Evolutionary conservation across 148 eudicot species (phyloP).

Genomic region (Hydrangea macrophylla): DNA sequence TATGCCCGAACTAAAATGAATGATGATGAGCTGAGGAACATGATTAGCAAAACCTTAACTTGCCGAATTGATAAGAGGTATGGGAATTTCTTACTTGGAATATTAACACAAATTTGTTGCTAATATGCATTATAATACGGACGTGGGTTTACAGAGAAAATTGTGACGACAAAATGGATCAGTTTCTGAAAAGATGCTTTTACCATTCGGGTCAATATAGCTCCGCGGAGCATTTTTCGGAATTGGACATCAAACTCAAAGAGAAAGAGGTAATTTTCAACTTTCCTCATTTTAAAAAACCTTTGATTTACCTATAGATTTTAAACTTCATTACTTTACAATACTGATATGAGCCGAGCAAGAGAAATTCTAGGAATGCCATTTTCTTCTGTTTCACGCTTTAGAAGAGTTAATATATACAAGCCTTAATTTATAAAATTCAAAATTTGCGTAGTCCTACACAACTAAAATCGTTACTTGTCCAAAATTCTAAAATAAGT

Average conservation of each 20-base stretch:
- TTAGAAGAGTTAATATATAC: background rate
- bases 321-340: background rate
- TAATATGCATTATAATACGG: conserved; percentile 11
- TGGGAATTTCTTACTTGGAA: background rate
- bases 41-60: conserved; percentile 73
- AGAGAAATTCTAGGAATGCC: background rate
- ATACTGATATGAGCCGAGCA: background rate
- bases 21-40: conserved; percentile 67
- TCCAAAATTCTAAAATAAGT: background rate
- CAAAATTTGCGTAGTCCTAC: background rate
- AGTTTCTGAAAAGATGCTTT: conserved; percentile 66
- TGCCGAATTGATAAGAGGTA: conserved; percentile 86
- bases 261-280: conserved; percentile 50
- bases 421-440: background rate
- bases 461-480: background rate
- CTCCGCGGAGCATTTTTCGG: conserved; percentile 57
- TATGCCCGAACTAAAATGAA: conserved; percentile 72
- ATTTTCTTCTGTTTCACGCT: background rate
- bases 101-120: background rate
- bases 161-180: conserved; percentile 74
- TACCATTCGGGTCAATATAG: conserved; percentile 69
- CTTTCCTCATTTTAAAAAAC: background rate
- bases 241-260: conserved; percentile 57
- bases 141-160: conserved; percentile 55
- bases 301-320: background rate